These are phyloP conservation scores for Fistulifera solaris DNA, from an alignment of 108 stramenopile species.

Conservation along the genomic window DNA sequence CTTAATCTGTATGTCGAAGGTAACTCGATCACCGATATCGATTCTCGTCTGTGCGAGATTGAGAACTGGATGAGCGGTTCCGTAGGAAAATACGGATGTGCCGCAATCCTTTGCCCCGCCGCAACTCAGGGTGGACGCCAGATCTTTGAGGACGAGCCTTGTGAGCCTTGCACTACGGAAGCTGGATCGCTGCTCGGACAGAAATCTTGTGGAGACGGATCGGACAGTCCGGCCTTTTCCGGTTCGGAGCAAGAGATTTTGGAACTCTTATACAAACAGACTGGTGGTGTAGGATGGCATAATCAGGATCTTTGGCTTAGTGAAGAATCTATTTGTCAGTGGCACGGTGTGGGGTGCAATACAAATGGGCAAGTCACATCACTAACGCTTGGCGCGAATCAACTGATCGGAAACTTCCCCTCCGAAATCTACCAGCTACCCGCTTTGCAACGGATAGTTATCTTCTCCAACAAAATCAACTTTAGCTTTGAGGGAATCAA, in stretches of 20 bases:
- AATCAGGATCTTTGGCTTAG: background rate
- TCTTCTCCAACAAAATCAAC: constrained; percentile 63
- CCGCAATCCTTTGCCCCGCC: constrained; percentile 65
- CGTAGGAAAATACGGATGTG: constrained; percentile 48
- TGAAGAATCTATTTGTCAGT: background rate
- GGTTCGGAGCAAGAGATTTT: constrained; percentile 23
- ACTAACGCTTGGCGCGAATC: constrained; percentile 63
- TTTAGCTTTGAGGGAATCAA: constrained; percentile 58
- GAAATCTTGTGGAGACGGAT: constrained; percentile 9
- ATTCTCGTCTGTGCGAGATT: constrained; percentile 22
- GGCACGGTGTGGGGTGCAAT: constrained; percentile 63
- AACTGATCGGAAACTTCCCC: constrained; percentile 63
- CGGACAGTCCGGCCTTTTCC: constrained; percentile 7
- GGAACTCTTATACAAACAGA: constrained; percentile 41
- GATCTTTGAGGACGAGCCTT: constrained; percentile 31
- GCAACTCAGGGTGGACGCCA: constrained; percentile 31
- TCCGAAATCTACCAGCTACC: constrained; percentile 59
- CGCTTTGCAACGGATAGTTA: constrained; percentile 57
- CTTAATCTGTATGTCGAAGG: constrained; percentile 44
- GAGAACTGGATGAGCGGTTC: constrained; percentile 39
- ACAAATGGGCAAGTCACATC: constrained; percentile 47
- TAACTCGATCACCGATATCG: constrained; percentile 32
- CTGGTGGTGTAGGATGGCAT: constrained; percentile 24
- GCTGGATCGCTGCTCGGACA: constrained; percentile 25
- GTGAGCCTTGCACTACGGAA: constrained; percentile 31